Base-by-base conservation (phyloP, 2,329 filamentous ascomycete genomes). In the Dactylellina drechsleri region DNA sequence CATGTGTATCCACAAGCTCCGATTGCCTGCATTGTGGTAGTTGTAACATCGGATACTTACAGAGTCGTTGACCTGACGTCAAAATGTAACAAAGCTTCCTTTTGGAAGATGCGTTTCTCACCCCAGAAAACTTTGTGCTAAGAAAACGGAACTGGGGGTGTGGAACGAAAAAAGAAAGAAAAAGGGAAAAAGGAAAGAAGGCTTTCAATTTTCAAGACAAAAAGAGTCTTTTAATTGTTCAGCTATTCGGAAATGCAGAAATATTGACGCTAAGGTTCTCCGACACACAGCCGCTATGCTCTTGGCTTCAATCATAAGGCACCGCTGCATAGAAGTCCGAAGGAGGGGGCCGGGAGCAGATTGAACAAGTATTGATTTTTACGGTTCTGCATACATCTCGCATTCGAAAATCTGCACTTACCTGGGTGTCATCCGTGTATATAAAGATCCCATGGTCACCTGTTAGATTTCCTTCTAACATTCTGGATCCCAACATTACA, bases 21-120 rank as follows among this genome's bases (percentile, higher is more conserved):
- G 18, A 59, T 20, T 49, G 40, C 49, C 12, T 43, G n/a, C 12
- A 45, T 28, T 8, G 40, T 68, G 40, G 41, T 70, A 70, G 45
- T 49, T 62, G 50, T 8, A 61, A 50, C 66, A 45, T 49, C 57
- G 28, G 57, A 45, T 54, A 65, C 52, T 54, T 50, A 16, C 28
- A 50, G 60, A 47, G 54, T 50, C 43, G 61, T 61, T 59, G 68
- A 49, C 61, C 68, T 73, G 68, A 73, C 68, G 68, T 73, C 68
- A 66, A 73, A 56, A 60, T 73, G 68, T 73, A 73, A 66, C 68
- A 61, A 66, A 57, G 49, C 28, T 60, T 56, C 61, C 45, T 52
- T 59, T 26, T 36, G 31, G 58, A 50, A 23, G 41, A 57, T 18
- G 36, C 40, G 40, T 68, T 57, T 52, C 40, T 47, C 61, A 43